phyloP scores from a whole-genome alignment of 805 yeast genomes.

The Candida morakotiae region DNA sequence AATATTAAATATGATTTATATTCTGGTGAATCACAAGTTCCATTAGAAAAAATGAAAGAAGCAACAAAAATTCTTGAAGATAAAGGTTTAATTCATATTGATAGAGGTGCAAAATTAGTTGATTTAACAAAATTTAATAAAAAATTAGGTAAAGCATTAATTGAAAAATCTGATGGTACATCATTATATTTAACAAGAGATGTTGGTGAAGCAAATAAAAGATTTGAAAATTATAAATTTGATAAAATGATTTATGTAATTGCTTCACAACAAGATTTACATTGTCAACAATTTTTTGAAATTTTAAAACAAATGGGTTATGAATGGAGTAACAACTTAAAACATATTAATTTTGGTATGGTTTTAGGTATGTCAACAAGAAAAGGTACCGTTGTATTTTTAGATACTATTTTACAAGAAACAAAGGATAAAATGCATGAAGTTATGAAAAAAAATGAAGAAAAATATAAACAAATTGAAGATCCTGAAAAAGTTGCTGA shows the following conservation, averaged over 20 bases:
- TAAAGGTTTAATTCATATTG: conserved; percentile 72
- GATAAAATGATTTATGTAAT: conserved; percentile 96
- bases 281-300: conserved; percentile 89
- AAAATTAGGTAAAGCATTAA: conserved; percentile 88
- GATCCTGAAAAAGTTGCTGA: conserved; percentile 95
- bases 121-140: conserved; percentile 83
- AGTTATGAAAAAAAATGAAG: conserved; percentile 90
- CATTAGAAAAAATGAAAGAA: conserved; percentile 62
- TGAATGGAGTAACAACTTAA: conserved; percentile 77
- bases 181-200: conserved; percentile 93
- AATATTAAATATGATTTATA: conserved; percentile 85
- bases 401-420: conserved; percentile 89
- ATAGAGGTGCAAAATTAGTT: conserved; percentile 85
- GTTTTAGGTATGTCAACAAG: conserved; percentile 98
- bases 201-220: conserved; percentile 91
- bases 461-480: conserved; percentile 87
- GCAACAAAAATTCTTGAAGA: conserved; percentile 62
- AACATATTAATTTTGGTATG: conserved; percentile 94
- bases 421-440: conserved; percentile 93
- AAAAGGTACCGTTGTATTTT: conserved; percentile 97
- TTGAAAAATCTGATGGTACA: conserved; percentile 94
- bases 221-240: conserved; percentile 77
- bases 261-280: conserved; percentile 95
- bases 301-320: conserved; percentile 86
- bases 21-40: conserved; percentile 94